Percentiles rank a stretch among this genome's conserved stretches.
Conservation (phyloP, 768 basidiomycete genomes). For the Chiua virens region DNA sequence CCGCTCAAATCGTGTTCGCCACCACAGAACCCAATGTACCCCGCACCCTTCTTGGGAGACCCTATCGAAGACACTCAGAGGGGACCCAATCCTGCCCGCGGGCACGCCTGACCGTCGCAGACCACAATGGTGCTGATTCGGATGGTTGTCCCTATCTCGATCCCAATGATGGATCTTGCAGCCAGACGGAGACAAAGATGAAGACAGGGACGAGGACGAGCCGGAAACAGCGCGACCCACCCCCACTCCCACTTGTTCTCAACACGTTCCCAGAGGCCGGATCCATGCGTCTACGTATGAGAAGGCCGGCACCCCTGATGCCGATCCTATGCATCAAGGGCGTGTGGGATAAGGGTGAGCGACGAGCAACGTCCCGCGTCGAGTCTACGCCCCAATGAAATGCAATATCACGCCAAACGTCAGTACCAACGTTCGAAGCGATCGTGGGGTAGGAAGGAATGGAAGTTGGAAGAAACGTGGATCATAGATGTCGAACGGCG, state of each 20-base stretch:
- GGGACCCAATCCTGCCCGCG: background rate
- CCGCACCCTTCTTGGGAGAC: constrained; percentile 14
- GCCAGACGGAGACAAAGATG: background rate
- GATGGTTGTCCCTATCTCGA: background rate
- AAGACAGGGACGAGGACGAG: background rate
- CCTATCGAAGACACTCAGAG: constrained; percentile 4
- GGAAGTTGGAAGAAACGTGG: constrained; percentile 6
- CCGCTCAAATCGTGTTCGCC: background rate
- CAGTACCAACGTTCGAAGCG: background rate
- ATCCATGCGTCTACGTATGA: background rate
- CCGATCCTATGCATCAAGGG: background rate
- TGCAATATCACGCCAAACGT: background rate
- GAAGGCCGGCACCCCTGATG: background rate
- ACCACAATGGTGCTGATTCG: background rate
- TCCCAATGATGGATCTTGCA: background rate
- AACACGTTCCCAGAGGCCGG: background rate
- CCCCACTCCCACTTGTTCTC: constrained; percentile 5
- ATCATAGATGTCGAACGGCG: background rate
- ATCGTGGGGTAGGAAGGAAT: constrained; percentile 3
- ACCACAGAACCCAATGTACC: constrained; percentile 3
- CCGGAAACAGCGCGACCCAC: background rate
- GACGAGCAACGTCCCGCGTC: background rate
- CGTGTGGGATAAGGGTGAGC: background rate
- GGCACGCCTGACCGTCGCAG: background rate
- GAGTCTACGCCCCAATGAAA: background rate